A percentile compares a stretch with the other conserved stretches of the same genome.
Conservation (phyloP, 108 stramenopile species). For the Nannochloropsis granulata region DNA sequence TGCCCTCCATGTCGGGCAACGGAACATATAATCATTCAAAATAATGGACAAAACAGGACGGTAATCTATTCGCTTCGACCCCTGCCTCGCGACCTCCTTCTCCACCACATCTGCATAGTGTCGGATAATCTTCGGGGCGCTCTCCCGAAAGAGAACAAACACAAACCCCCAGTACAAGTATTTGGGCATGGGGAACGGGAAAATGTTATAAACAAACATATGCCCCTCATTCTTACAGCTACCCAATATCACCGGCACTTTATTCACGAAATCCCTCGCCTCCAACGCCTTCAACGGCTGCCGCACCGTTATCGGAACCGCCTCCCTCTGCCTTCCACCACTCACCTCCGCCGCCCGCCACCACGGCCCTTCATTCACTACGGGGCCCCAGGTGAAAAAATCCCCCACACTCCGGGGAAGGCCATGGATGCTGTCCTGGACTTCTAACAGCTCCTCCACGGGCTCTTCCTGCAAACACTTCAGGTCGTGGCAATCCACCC, state of each 20-base stretch:
- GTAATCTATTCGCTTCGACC: slow-evolving; percentile 55
- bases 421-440: slow-evolving; percentile 57
- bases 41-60: slow-evolving; percentile 59
- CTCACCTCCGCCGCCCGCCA: neutral
- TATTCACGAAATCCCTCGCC: slow-evolving; percentile 32
- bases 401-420: slow-evolving; percentile 48
- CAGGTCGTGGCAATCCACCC: slow-evolving; percentile 59
- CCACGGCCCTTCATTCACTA: neutral
- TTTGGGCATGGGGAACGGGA: slow-evolving; percentile 54
- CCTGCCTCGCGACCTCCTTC: slow-evolving; percentile 35
- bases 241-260: slow-evolving; percentile 55
- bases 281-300: neutral
- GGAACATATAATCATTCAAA: slow-evolving; percentile 66
- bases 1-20: slow-evolving; percentile 58
- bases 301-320: neutral
- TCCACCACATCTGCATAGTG: slow-evolving; percentile 47
- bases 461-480: slow-evolving; percentile 51
- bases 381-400: slow-evolving; percentile 64
- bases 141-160: slow-evolving; percentile 54
- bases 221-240: slow-evolving; percentile 55
- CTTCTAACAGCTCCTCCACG: slow-evolving; percentile 56
- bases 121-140: slow-evolving; percentile 42
- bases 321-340: neutral
- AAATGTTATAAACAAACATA: slow-evolving; percentile 56
- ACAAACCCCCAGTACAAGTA: slow-evolving; percentile 65